Evolutionary conservation across 208 protist species (phyloP).

Genomic region (Crithidia acanthocephali): DNA sequence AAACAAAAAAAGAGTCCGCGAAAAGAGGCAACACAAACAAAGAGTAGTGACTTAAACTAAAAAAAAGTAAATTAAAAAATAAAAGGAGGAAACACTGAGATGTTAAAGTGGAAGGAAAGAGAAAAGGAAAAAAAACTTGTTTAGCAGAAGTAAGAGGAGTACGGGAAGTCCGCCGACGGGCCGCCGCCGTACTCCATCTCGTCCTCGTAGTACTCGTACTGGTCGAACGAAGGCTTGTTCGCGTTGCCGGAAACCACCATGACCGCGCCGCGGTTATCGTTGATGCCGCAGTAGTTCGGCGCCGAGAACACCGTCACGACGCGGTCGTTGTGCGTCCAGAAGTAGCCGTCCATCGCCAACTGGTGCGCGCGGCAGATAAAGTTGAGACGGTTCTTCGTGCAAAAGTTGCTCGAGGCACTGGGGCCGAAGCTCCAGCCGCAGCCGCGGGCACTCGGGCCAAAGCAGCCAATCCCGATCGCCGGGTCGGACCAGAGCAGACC

Average conservation of each 20-base stretch:
- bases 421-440: slow-evolving; percentile 97
- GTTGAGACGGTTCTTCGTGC: slow-evolving; percentile 96
- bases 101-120: background rate
- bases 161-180: slow-evolving; percentile 8
- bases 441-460: slow-evolving; percentile 97
- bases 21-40: background rate
- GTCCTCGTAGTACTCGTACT: slow-evolving; percentile 19
- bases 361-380: slow-evolving; percentile 95
- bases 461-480: slow-evolving; percentile 80
- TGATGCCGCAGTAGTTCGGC: slow-evolving; percentile 80
- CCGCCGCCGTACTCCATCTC: slow-evolving; percentile 14
- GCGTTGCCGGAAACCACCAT: slow-evolving; percentile 39
- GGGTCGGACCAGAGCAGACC: slow-evolving; percentile 99
- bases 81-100: background rate
- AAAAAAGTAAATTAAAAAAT: background rate
- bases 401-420: slow-evolving; percentile 95
- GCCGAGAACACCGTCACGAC: slow-evolving; percentile 79
- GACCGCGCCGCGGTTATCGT: slow-evolving; percentile 72
- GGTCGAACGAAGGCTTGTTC: slow-evolving; percentile 3
- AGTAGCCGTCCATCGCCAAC: slow-evolving; percentile 90
- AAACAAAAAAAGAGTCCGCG: background rate
- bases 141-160: slow-evolving; percentile 32
- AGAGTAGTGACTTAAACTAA: background rate
- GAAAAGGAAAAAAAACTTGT: background rate
- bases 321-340: slow-evolving; percentile 56